Base-by-base conservation (phyloP, 192 early-diverging fungal genomes). In the Coemansia sp. region DNA sequence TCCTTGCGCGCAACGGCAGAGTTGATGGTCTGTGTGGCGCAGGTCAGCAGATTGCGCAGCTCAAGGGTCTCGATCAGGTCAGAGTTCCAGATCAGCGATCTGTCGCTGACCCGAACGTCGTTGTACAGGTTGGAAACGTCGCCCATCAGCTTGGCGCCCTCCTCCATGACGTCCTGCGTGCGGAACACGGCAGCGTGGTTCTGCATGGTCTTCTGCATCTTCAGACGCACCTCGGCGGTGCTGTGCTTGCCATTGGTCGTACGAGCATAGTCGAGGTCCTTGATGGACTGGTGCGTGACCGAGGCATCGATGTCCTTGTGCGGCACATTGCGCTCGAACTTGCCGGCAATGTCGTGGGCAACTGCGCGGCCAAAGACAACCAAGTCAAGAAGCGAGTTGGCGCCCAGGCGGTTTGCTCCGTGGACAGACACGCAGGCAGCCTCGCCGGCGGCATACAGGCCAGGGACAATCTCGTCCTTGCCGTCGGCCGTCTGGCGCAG, bases 171-270 rank as follows among this genome's bases (percentile, higher is more conserved):
- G 4, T 82, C 71, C 77, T 98, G 88, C 22, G 92, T 97, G 76
- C 96, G 83, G 89, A 98, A 98, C 36, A 98, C 96, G 60, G 96
- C 94, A 10, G 96, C 96, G 73, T 98, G 89, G 77, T 72, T 86
- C 82, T 98, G 96, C 96, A 98, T 98, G 49, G 89, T 85, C 85
- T 94, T 94, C 81, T 98, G 96, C 96, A 98, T 98, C 77, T 89
- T 86, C 65, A 94, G 83, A 45, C 96, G 89, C 54, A 98, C 85
- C 27, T 86, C 85, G 27, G 95, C 89, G 16, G 95, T 97, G 13
- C 87, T 75, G 68, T 84, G 78, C 53, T 85, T 62, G 58, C 97
- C 97, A 59, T 87, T 62, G 24, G 93, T 88, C 47, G 91, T 89
- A 53, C 97, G 89, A 47, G 94, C 76, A 70, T 93, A 93, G 84